These are phyloP conservation scores for Magnusiomyces fungicola DNA, from an alignment of 1,139 yeast species.

Conservation along the genomic window DNA sequence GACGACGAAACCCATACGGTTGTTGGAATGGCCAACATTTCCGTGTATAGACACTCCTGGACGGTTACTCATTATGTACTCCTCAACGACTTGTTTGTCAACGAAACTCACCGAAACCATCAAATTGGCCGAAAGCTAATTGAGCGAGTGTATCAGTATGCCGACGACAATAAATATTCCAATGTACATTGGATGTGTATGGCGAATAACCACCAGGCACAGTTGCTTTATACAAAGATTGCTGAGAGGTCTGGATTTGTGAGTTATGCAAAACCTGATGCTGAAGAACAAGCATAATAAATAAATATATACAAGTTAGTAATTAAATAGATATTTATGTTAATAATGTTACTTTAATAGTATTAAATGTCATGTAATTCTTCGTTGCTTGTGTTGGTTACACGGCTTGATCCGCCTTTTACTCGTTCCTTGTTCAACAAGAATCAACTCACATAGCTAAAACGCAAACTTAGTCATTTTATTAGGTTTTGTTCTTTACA, in stretches of 20 bases:
- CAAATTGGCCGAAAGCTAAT: conserved; percentile 46
- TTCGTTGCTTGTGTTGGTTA: too few species aligned
- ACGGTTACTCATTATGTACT: conserved; percentile 38
- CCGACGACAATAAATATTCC: conserved; percentile 36
- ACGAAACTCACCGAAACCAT: conserved; percentile 34
- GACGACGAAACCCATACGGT: conserved; percentile 22
- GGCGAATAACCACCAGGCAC: conserved; percentile 51
- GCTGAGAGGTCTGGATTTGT: conserved; percentile 43
- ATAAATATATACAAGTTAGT: too few species aligned
- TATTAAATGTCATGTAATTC: too few species aligned
- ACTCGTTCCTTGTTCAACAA: too few species aligned
- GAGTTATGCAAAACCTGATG: too few species aligned
- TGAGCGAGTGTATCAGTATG: conserved; percentile 42
- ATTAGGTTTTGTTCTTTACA: too few species aligned
- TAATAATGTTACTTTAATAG: too few species aligned
- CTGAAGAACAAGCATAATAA: too few species aligned
- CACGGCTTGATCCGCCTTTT: too few species aligned
- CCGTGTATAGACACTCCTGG: conserved; percentile 48
- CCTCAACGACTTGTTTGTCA: conserved; percentile 41
- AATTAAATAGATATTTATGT: too few species aligned
- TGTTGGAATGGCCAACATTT: conserved; percentile 42
- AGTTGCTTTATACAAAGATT: conserved; percentile 48
- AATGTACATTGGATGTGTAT: conserved; percentile 53
- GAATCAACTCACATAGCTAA: too few species aligned
- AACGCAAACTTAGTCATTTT: too few species aligned